These are phyloP conservation scores for Aspergillus jensenii DNA, from an alignment of 2,329 filamentous ascomycete genomes.

Conservation along the genomic window DNA sequence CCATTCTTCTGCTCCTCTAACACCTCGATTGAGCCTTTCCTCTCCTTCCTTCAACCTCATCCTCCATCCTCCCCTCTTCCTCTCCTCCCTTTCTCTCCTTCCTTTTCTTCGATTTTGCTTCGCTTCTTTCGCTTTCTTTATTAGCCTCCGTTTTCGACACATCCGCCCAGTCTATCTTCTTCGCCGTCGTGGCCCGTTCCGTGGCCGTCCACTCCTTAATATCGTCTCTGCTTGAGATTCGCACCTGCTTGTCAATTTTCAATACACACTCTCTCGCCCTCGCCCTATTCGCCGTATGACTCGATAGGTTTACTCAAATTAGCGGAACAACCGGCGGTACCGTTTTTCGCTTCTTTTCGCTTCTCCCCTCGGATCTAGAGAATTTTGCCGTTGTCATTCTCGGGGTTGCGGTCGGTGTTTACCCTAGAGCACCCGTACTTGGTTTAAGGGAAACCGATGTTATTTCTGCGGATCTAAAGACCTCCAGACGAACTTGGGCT, in stretches of 20 bases:
- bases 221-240: slow-evolving; percentile 10
- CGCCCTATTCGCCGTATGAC: neutral
- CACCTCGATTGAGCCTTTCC: slow-evolving; percentile 15
- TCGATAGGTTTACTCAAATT: neutral
- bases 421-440: neutral
- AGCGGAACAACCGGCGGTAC: neutral
- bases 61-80: slow-evolving; percentile 14
- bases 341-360: neutral
- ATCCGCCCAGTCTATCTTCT: slow-evolving; percentile 10
- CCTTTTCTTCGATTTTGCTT: slow-evolving; percentile 11
- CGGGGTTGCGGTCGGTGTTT: slow-evolving; percentile 2
- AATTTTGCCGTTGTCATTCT: neutral
- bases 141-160: slow-evolving; percentile 10
- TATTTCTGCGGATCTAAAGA: slow-evolving; percentile 20
- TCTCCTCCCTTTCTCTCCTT: slow-evolving; percentile 13
- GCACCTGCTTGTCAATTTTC: slow-evolving; percentile 5
- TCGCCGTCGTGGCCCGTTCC: slow-evolving; percentile 25
- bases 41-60: slow-evolving; percentile 21
- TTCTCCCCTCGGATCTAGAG: neutral
- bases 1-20: neutral
- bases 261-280: slow-evolving; percentile 5
- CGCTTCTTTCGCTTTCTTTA: slow-evolving; percentile 12
- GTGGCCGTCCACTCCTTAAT: slow-evolving; percentile 43
- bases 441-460: slow-evolving; percentile 20
- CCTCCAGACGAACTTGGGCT: slow-evolving; percentile 29